Base-by-base conservation (phyloP, 169 alveolate species). In the Perkinsus olseni region DNA sequence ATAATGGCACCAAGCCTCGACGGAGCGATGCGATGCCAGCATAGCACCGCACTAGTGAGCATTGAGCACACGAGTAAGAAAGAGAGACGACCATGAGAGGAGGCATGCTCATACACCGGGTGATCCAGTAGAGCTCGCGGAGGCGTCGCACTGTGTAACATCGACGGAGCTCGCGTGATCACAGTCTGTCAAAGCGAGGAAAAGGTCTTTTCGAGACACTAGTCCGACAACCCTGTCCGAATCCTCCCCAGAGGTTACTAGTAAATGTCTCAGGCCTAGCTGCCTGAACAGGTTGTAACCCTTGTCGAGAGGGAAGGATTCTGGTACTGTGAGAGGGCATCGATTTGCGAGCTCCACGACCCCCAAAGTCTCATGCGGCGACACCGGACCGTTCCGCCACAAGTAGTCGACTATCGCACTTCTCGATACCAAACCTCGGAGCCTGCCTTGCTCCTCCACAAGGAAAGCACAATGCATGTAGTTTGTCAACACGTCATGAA, bases 251-350 rank as follows among this genome's bases (percentile, higher is more conserved):
- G 82, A 4, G 31, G 31, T 21, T 4, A 91, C 92, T 13, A 45
- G 38, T 3, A 91, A 24, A n/a, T 91, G 92, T 91, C 92, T 91
- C 38, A 91, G 92, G 31, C 92, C 92, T 24, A 91, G 31, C 74
- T 39, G 74, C 13, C 92, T 91, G 92, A 91, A 91, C 37, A 91
- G 31, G 74, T n/a, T 39, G 13, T 91, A 91, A 1, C 34, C 92
- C 13, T 91, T 91, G 82, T 62, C 82, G 37, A 62, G 82, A 24
- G 82, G 82, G 82, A 62, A 62, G 82, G 34, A 62, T 62, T 8
- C 82, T 24, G 82, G 82, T 13, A 62, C 82, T 21, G 82, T 62
- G 1, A 62, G 82, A 28, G 82, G 82, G 34, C 82, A 13, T 0
- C 82, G 82, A 28, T 62, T 62, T 0, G 82, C 82, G 37, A 62